Conservation (phyloP, 1,139 yeast genomes). For the Magnusiomyces magnusii region DNA sequence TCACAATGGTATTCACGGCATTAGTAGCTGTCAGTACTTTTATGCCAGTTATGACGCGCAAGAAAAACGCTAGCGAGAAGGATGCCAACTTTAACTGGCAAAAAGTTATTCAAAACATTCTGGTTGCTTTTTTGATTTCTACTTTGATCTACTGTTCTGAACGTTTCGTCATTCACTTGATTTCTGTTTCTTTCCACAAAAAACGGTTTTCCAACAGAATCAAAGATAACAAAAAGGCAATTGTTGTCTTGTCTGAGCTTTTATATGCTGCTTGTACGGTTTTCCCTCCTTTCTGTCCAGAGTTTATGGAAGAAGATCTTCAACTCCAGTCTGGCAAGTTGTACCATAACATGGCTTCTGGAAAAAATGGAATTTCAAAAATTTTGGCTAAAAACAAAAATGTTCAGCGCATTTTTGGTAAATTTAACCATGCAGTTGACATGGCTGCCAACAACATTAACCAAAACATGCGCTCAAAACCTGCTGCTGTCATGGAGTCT, state of each 20-base stretch:
- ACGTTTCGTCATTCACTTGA: slow-evolving; percentile 34
- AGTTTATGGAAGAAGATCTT: slow-evolving; percentile 35
- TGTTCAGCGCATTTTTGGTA: slow-evolving; percentile 26
- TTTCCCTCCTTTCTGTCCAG: slow-evolving; percentile 34
- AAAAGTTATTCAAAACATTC: slow-evolving; percentile 31
- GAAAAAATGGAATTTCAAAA: slow-evolving; percentile 18
- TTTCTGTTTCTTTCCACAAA: slow-evolving; percentile 38
- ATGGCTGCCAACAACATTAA: slow-evolving; percentile 19
- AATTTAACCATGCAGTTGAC: slow-evolving; percentile 29
- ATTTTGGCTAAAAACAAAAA: slow-evolving; percentile 22
- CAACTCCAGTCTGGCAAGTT: slow-evolving; percentile 28
- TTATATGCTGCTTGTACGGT: slow-evolving; percentile 33
- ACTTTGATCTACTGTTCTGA: slow-evolving; percentile 35
- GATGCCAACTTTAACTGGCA: slow-evolving; percentile 33
- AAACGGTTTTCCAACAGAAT: slow-evolving; percentile 37
- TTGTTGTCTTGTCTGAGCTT: slow-evolving; percentile 29
- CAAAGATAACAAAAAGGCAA: slow-evolving; percentile 33
- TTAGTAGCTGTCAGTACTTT: slow-evolving; percentile 35
- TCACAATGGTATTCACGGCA: slow-evolving; percentile 33
- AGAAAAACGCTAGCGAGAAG: slow-evolving; percentile 20
- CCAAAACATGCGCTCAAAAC: slow-evolving; percentile 14
- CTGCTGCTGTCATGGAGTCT: slow-evolving; percentile 15
- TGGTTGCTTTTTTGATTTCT: slow-evolving; percentile 35
- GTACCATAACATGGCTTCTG: slow-evolving; percentile 21
- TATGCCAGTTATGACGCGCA: slow-evolving; percentile 34